These are phyloP conservation scores for Tritrichomonas foetus DNA, from an alignment of 208 protist species.

Conservation along the genomic window DNA sequence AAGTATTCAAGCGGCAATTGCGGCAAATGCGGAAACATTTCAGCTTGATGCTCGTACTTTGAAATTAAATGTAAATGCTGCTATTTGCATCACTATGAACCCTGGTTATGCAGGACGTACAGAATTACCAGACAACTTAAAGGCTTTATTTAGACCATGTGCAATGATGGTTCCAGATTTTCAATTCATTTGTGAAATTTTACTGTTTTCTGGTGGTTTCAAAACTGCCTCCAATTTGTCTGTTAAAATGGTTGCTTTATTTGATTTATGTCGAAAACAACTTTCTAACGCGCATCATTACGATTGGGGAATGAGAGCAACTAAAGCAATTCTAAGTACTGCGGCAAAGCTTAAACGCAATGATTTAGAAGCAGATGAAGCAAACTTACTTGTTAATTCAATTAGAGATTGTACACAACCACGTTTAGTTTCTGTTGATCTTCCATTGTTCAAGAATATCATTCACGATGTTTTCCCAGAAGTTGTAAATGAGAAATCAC, in stretches of 20 bases:
- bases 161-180: constrained; percentile 97
- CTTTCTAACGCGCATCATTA: constrained; percentile 87
- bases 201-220: constrained; percentile 93
- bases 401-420: constrained; percentile 66
- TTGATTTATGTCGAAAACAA: constrained; percentile 90
- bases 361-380: constrained; percentile 75
- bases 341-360: constrained; percentile 83
- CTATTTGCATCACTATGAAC: constrained; percentile 96
- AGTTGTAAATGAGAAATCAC: constrained; percentile 47
- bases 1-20: constrained; percentile 84
- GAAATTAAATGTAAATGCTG: constrained; percentile 77
- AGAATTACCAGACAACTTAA: constrained; percentile 92
- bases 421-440: constrained; percentile 64
- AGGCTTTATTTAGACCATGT: constrained; percentile 64
- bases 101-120: constrained; percentile 91
- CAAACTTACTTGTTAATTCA: constrained; percentile 80
- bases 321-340: constrained; percentile 91
- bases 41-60: constrained; percentile 81
- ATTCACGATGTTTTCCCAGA: constrained; percentile 68
- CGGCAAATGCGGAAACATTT: constrained; percentile 72
- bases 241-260: constrained; percentile 89
- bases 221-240: constrained; percentile 77
- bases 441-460: constrained; percentile 88
- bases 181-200: constrained; percentile 92
- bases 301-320: constrained; percentile 94